Conservation (phyloP, 1,139 yeast species). For the Kodamaea alishanica region DNA sequence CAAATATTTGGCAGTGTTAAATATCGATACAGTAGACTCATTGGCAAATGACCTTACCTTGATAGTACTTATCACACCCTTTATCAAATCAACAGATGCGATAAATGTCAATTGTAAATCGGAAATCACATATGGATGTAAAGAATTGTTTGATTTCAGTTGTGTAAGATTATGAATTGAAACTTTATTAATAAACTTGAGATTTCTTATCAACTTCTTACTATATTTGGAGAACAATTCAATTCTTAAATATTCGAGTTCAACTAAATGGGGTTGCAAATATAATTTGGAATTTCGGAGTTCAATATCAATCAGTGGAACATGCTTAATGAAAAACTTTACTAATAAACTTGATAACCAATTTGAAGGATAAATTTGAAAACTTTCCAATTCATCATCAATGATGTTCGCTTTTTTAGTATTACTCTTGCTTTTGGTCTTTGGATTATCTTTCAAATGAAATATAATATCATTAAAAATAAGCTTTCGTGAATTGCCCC, state of each 20-base stretch:
- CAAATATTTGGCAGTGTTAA: conserved; percentile 20
- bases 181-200: conserved; percentile 22
- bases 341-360: conserved; percentile 11
- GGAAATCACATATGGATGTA: conserved; percentile 13
- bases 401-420: background rate
- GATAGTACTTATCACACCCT: conserved; percentile 22
- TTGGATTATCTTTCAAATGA: conserved; percentile 1
- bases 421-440: background rate
- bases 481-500: conserved; percentile 39
- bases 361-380: conserved; percentile 20
- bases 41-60: conserved; percentile 24
- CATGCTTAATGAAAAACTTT: conserved; percentile 17
- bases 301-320: conserved; percentile 30
- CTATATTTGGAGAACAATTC: conserved; percentile 21
- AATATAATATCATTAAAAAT: conserved; percentile 23
- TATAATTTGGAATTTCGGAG: conserved; percentile 20
- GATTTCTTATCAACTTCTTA: conserved; percentile 13
- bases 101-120: conserved; percentile 23
- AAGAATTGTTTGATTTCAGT: conserved; percentile 12
- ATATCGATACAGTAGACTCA: conserved; percentile 26
- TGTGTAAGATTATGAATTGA: conserved; percentile 4
- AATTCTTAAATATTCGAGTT: conserved; percentile 24
- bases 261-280: conserved; percentile 10
- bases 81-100: conserved; percentile 17
- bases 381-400: conserved; percentile 7